These are phyloP conservation scores for Microglena sp. DNA, from an alignment of 139 green algal species.

Conservation along the genomic window DNA sequence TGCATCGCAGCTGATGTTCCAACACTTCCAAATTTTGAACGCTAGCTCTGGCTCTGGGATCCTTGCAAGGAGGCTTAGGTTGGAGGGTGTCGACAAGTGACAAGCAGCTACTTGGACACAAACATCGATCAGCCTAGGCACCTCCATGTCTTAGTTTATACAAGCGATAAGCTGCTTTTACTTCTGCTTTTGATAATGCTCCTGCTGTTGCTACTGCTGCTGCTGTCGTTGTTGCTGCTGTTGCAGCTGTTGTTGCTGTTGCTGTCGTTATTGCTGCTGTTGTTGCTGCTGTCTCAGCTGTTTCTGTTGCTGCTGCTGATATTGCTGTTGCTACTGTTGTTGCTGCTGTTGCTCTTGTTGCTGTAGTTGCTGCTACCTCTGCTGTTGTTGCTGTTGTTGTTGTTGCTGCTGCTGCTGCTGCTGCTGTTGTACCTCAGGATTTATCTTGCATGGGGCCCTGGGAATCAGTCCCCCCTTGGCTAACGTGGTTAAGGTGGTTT, in stretches of 20 bases:
- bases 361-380: background rate
- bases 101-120: no score
- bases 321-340: background rate
- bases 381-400: conserved; percentile 4
- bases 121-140: no score
- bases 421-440: background rate
- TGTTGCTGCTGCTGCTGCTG: background rate
- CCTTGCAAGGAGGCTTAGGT: no score
- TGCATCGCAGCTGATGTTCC: no score
- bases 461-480: no score
- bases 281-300: background rate
- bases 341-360: background rate
- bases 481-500: no score
- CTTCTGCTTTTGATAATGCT: background rate
- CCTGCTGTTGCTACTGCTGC: background rate
- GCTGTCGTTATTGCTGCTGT: background rate
- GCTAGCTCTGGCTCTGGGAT: no score
- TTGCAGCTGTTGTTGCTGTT: background rate
- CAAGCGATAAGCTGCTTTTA: background rate
- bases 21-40: no score
- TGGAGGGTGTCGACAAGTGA: no score
- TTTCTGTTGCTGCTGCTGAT: background rate
- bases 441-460: no score
- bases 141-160: no score
- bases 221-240: background rate